These are phyloP conservation scores for Chlamydomonas reinhardtii DNA, from an alignment of 163 green algal genomes.

Conservation along the genomic window DNA sequence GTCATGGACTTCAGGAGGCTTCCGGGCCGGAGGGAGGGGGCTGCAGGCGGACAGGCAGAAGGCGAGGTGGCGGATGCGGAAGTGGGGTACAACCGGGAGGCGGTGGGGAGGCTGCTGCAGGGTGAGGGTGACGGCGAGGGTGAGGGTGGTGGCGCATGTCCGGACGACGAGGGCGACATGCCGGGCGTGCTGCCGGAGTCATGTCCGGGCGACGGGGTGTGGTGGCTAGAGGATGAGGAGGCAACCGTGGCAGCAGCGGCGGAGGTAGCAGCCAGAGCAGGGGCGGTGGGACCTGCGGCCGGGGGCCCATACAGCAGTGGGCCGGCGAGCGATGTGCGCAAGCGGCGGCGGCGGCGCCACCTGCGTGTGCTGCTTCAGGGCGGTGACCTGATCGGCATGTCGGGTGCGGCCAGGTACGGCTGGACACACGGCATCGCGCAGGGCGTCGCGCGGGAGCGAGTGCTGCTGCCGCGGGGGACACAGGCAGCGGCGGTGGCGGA, in stretches of 20 bases:
- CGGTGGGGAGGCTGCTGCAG: background rate
- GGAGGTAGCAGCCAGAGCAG: background rate
- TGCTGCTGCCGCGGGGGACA: background rate
- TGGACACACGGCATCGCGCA: conserved; percentile 59
- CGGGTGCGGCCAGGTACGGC: conserved; percentile 50
- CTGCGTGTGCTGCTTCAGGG: conserved; percentile 54
- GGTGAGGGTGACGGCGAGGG: too few relatives aligned
- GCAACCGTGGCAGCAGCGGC: background rate
- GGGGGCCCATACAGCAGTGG: background rate
- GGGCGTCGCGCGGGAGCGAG: background rate
- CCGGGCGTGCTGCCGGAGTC: too few relatives aligned
- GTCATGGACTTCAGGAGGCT: conserved; percentile 56
- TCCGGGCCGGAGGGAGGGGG: background rate
- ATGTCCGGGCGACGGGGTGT: background rate
- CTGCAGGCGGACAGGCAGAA: background rate
- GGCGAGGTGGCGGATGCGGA: background rate
- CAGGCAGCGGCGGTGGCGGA: background rate
- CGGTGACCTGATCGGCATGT: conserved; percentile 57
- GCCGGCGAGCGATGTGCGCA: background rate
- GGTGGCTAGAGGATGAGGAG: background rate
- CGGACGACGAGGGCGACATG: too few relatives aligned
- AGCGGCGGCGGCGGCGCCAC: background rate
- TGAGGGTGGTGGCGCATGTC: too few relatives aligned
- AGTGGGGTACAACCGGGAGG: background rate
- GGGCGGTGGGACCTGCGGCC: background rate